Percentiles rank a stretch among this genome's conserved stretches.
These are phyloP conservation scores for Fraxinus ornus DNA, from an alignment of 305 asterid genomes.

Conservation along the genomic window DNA sequence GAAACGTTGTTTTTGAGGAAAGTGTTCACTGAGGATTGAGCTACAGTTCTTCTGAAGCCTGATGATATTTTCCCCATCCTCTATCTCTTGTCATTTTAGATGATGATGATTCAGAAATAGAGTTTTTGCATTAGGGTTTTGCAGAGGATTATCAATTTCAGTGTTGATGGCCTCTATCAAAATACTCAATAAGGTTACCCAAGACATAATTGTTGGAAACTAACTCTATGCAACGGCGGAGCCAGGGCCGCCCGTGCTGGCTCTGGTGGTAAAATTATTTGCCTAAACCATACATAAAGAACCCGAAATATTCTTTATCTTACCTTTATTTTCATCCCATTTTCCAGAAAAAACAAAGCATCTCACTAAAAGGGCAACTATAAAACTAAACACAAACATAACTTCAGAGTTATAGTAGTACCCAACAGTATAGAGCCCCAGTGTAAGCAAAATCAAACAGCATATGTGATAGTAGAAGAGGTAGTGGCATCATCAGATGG, in stretches of 20 bases:
- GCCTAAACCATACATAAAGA: too few species aligned
- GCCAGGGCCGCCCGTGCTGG: too few species aligned
- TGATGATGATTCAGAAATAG: not conserved
- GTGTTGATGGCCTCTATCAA: not conserved
- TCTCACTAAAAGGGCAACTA: not conserved
- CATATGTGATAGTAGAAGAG: conserved; percentile 30
- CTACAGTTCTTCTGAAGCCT: conserved; percentile 1
- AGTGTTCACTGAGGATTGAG: conserved; percentile 20
- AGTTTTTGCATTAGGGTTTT: conserved; percentile 36
- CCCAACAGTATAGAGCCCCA: not conserved
- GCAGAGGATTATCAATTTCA: conserved; percentile 20
- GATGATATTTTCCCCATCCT: not conserved
- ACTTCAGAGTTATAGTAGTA: not conserved
- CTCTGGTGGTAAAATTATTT: too few species aligned
- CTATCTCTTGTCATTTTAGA: not conserved
- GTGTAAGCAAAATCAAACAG: conserved; percentile 31
- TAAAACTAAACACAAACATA: not conserved
- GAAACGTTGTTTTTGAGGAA: conserved; percentile 23
- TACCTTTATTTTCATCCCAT: too few species aligned
- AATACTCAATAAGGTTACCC: too few species aligned
- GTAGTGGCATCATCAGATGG: conserved; percentile 22
- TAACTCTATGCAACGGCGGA: too few species aligned
- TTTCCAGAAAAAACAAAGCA: too few species aligned
- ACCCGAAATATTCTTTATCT: too few species aligned
- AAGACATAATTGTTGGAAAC: too few species aligned